These are phyloP conservation scores for Lactuca sativa DNA, from an alignment of 129 eudicot species.

Conservation along the genomic window DNA sequence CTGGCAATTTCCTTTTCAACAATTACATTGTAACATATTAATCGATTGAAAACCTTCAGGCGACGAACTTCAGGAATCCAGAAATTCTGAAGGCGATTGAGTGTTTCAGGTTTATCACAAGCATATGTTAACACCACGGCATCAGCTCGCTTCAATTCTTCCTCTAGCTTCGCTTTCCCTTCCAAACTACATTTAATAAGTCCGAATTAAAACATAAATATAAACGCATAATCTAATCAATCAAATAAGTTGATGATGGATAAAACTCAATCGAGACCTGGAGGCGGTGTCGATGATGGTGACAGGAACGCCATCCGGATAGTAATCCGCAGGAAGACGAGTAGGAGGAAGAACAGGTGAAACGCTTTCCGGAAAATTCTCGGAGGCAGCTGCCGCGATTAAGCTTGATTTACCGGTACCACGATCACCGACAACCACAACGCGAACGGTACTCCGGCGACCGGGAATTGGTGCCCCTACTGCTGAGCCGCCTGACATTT, in stretches of 20 bases:
- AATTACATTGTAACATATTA: slow-evolving; percentile 3
- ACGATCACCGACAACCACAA: slow-evolving; percentile 91
- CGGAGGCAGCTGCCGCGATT: slow-evolving; percentile 81
- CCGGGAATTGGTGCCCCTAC: slow-evolving; percentile 36
- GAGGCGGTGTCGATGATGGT: slow-evolving; percentile 83
- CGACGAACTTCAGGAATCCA: slow-evolving; percentile 98
- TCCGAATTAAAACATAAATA: slow-evolving; percentile 4
- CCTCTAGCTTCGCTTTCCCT: slow-evolving; percentile 76
- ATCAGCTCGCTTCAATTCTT: slow-evolving; percentile 92
- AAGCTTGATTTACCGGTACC: slow-evolving; percentile 94
- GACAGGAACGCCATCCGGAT: slow-evolving; percentile 84
- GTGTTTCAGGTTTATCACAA: slow-evolving; percentile 79
- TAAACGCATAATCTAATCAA: slow-evolving; percentile 1
- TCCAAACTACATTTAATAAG: slow-evolving; percentile 63
- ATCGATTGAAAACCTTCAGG: slow-evolving; percentile 53
- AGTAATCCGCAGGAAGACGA: slow-evolving; percentile 87
- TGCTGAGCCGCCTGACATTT: slow-evolving; percentile 54
- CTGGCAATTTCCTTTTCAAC: slow-evolving; percentile 3
- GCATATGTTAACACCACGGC: slow-evolving; percentile 88
- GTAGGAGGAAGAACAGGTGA: slow-evolving; percentile 89
- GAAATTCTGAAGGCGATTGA: slow-evolving; percentile 62
- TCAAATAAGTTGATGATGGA: neutral
- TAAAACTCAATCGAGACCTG: slow-evolving; percentile 45
- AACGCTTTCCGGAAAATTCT: slow-evolving; percentile 58
- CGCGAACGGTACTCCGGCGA: slow-evolving; percentile 69